phyloP scores from a whole-genome alignment of 2,329 filamentous ascomycete genomes.

The Ploettnerulaceae sp. region DNA sequence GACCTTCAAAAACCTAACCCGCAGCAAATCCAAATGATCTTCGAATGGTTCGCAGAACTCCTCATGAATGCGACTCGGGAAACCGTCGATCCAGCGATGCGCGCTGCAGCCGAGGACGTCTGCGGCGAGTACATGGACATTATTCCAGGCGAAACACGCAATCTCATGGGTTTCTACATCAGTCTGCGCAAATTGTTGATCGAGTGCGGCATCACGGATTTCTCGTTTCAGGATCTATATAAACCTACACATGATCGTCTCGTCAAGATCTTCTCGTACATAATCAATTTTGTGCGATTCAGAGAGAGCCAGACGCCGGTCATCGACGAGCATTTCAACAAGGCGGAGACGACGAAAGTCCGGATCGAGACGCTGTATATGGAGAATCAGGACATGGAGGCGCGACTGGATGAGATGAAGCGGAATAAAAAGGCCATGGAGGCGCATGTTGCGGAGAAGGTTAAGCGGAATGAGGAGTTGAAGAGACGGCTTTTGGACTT shows the following conservation, averaged over 20 bases:
- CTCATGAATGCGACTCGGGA: conserved; percentile 91
- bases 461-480: conserved; percentile 78
- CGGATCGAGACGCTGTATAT: conserved; percentile 81
- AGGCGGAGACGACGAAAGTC: conserved; percentile 77
- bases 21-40: conserved; percentile 91
- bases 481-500: conserved; percentile 79
- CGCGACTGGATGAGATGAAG: conserved; percentile 73
- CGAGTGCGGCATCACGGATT: conserved; percentile 89
- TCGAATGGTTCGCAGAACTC: conserved; percentile 95
- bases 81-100: conserved; percentile 91
- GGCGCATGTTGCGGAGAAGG: conserved; percentile 76
- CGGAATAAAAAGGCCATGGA: conserved; percentile 77
- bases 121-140: conserved; percentile 81
- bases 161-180: conserved; percentile 93
- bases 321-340: conserved; percentile 93
- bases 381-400: conserved; percentile 84
- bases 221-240: conserved; percentile 88
- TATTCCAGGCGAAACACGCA: conserved; percentile 79
- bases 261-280: conserved; percentile 92
- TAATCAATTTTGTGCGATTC: conserved; percentile 98
- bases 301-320: conserved; percentile 84
- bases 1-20: conserved; percentile 94
- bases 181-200: conserved; percentile 73
- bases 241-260: conserved; percentile 85
- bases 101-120: conserved; percentile 81